phyloP scores from a whole-genome alignment of 495 filamentous ascomycete species.

The Penicillium daleae region DNA sequence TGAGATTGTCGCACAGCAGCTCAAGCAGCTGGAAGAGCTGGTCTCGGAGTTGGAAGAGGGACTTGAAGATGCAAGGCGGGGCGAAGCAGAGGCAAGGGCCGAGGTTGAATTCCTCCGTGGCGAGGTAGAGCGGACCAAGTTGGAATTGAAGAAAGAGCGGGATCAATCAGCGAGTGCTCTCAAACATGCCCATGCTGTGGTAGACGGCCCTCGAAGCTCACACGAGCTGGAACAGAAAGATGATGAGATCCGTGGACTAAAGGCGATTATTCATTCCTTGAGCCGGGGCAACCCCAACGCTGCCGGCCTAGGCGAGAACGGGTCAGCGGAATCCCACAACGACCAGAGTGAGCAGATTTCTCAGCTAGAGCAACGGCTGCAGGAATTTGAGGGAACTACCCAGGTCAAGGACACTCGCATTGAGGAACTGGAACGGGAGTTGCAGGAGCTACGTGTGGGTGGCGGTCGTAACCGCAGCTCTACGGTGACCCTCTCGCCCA shows the following conservation, averaged over 20 bases:
- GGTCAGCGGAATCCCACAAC: constrained; percentile 17
- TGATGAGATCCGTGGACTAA: constrained; percentile 94
- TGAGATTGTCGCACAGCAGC: constrained; percentile 82
- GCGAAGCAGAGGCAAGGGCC: constrained; percentile 94
- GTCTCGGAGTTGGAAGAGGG: constrained; percentile 97
- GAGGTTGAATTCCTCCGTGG: constrained; percentile 96
- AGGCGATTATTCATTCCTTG: constrained; percentile 96
- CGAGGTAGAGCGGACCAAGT: constrained; percentile 91
- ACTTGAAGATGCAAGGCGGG: constrained; percentile 89
- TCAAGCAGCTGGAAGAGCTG: constrained; percentile 93
- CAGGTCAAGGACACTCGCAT: constrained; percentile 76
- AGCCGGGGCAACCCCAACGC: constrained; percentile 66
- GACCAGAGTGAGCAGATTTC: constrained; percentile 42
- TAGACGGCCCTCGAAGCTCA: constrained; percentile 51
- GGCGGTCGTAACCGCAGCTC: constrained; percentile 42
- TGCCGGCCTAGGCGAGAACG: constrained; percentile 34
- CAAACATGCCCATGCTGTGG: constrained; percentile 54
- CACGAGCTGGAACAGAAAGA: constrained; percentile 92
- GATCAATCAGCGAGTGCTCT: constrained; percentile 77
- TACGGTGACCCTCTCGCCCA: constrained; percentile 44
- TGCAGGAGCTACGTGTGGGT: constrained; percentile 61
- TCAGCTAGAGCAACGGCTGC: constrained; percentile 72
- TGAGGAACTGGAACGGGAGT: constrained; percentile 87
- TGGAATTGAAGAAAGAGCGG: constrained; percentile 86
- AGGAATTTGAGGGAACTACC: constrained; percentile 70